A percentile compares a stretch with the other conserved stretches of the same genome.
Conservation (phyloP, 768 basidiomycete species). For the Suillus cothurnatus region DNA sequence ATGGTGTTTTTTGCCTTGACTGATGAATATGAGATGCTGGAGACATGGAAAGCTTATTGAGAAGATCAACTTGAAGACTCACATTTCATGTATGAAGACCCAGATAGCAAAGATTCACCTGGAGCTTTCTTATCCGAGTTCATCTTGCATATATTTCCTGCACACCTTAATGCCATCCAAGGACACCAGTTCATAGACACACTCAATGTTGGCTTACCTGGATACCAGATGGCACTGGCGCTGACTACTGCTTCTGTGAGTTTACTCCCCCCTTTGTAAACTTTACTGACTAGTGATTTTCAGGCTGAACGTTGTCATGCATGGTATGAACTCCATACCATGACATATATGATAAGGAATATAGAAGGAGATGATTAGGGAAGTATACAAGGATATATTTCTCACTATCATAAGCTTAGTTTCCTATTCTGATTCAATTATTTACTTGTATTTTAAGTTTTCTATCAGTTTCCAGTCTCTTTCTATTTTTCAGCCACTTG, state of each 20-base stretch:
- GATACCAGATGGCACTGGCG: background rate
- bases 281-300: background rate
- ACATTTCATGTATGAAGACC: background rate
- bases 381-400: no score
- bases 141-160: background rate
- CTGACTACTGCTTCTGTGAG: background rate
- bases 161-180: background rate
- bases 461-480: no score
- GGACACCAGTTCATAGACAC: background rate
- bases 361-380: no score
- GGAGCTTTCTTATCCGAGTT: conserved; percentile 2
- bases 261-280: background rate
- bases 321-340: no score
- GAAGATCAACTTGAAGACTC: background rate
- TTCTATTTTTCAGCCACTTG: no score
- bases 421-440: no score
- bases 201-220: background rate
- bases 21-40: background rate
- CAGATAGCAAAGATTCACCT: background rate
- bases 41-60: background rate
- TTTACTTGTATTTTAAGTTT: no score
- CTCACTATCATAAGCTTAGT: no score
- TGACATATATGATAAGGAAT: no score
- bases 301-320: no score
- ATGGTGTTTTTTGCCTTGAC: background rate